Evolutionary conservation across 768 basidiomycete species (phyloP).

Genomic region (Hebeloma cylindrosporum): DNA sequence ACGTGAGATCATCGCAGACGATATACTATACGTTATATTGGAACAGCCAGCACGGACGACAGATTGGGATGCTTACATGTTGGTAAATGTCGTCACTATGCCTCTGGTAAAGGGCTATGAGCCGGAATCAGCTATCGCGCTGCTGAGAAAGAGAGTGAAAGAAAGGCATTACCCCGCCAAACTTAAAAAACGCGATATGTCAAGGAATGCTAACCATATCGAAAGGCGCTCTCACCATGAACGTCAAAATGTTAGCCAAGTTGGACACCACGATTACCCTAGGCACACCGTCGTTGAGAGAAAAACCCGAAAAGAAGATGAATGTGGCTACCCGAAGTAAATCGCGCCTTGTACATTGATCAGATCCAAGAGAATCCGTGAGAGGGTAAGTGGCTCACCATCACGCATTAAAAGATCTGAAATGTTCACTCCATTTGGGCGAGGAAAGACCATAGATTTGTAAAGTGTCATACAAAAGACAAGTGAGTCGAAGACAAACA

Average conservation of each 20-base stretch:
- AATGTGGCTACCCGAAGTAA: conserved; percentile 35
- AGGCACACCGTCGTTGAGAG: not conserved
- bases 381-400: too few species aligned
- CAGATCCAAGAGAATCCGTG: too few species aligned
- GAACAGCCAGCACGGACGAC: not conserved
- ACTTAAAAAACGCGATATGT: conserved; percentile 17
- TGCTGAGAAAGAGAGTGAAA: not conserved
- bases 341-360: too few species aligned
- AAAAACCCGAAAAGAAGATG: not conserved
- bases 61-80: conserved; percentile 28
- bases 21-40: conserved; percentile 26
- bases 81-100: conserved; percentile 33
- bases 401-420: conserved; percentile 39
- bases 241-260: conserved; percentile 37
- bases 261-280: conserved; percentile 40
- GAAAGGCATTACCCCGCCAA: conserved; percentile 32
- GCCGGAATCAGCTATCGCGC: not conserved
- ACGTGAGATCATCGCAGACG: conserved; percentile 39
- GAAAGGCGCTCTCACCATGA: conserved; percentile 29
- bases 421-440: conserved; percentile 24
- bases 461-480: conserved; percentile 44
- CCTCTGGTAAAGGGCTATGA: conserved; percentile 34
- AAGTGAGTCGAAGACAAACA: conserved; percentile 40
- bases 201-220: not conserved
- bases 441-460: conserved; percentile 33